Evolutionary conservation across 768 basidiomycete species (phyloP), one percentile per base, ranked within the genome.

Genomic region (Thelephora aurantiotincta): DNA sequence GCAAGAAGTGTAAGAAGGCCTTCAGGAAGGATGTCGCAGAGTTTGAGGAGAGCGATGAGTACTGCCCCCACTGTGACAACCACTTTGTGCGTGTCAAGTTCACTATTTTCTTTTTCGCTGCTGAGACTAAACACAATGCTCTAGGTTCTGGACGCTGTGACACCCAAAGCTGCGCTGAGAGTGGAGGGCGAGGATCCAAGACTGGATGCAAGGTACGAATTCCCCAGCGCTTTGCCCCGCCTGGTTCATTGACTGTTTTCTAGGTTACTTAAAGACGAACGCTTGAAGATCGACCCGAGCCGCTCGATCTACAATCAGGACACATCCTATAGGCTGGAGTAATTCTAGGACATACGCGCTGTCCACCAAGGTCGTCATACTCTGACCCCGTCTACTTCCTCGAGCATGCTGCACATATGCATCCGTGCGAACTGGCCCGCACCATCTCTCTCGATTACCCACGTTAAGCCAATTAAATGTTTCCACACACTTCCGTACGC

Each of bases 41-140:
- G 6, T 98, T 89, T 58, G 94, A 98, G 56, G 94, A 99, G 62
- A 91, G 90, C 58, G 93, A 98, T 61, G 96, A 99, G 64, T 98
- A 82, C 60, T 98, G 96, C 60, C 96, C 94, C 0, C 85, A 96
- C 64, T 97, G 96, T 60, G 96, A 97, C 65, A 98, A 98, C 60
- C 93, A 93, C 60, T 99, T 93, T 62, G 96, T 94, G 60, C 56
- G 85, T 70, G n/a, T 43, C 20, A 37, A 19, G 19, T 9, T 16
- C 33, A 3, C 18, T 16, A 43, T 7, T 5, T 13, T 19, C 18
- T 46, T 7, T 5, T 13, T 19, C 18, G 30, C 52, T 48, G 52
- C 46, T 18, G 9, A 9, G 22, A n/a, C 33, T 18, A 16, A 5
- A 6, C 7, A 34, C 45, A 18, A 37, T 33, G 1, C n/a, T 26